Conservation (phyloP, 2,329 filamentous ascomycete species). For the Hymenoscyphus fructigenus region DNA sequence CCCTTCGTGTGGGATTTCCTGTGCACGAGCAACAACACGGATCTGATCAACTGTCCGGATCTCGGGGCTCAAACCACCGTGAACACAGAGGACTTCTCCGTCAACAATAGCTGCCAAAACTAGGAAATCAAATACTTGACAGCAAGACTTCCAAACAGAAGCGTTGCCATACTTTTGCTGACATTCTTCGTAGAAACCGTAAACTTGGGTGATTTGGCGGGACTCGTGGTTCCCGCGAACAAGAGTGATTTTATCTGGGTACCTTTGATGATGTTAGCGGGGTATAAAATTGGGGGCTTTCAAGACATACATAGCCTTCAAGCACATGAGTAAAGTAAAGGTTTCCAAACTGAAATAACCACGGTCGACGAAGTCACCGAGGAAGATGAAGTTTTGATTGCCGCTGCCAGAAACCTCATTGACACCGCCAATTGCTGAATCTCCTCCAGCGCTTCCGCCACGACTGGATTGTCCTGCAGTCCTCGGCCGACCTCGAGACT, state of each 20-base stretch:
- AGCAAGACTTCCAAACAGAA: conserved; percentile 77
- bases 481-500: conserved; percentile 47
- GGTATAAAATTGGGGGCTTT: not conserved
- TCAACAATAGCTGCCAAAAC: conserved; percentile 73
- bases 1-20: conserved; percentile 75
- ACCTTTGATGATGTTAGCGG: conserved; percentile 46
- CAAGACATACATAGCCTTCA: conserved; percentile 64
- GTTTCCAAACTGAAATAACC: conserved; percentile 75
- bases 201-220: conserved; percentile 75
- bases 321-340: conserved; percentile 68
- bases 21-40: conserved; percentile 69
- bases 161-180: conserved; percentile 76
- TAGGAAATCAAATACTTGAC: conserved; percentile 76
- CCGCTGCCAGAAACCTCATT: conserved; percentile 48
- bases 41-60: conserved; percentile 76
- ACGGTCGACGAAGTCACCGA: conserved; percentile 72
- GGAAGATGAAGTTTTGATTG: conserved; percentile 69
- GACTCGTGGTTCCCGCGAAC: conserved; percentile 76
- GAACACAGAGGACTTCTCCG: conserved; percentile 71
- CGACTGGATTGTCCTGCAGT: conserved; percentile 43
- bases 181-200: conserved; percentile 78
- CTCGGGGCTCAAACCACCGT: conserved; percentile 70
- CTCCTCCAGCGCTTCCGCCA: conserved; percentile 40
- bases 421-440: conserved; percentile 38
- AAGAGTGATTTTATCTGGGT: conserved; percentile 69